Conservation (phyloP, 202 grass and related monocot genomes). For the Zoysia matrella region DNA sequence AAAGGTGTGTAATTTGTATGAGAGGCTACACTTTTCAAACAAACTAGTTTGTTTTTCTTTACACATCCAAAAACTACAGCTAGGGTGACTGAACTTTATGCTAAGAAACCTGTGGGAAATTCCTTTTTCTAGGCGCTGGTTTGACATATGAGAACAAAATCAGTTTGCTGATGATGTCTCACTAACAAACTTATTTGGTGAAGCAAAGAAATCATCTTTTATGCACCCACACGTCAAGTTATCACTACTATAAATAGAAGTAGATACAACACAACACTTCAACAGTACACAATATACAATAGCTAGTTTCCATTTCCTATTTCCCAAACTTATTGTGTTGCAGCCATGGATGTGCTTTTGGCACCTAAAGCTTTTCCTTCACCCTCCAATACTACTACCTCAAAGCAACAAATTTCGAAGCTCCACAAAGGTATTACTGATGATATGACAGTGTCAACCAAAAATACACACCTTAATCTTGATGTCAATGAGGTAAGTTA, state of each 20-base stretch:
- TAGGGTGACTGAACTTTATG: background rate
- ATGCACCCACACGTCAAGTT: too few species aligned
- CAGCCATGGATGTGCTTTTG: constrained; percentile 46
- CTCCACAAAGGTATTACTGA: background rate
- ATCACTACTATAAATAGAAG: constrained; percentile 26
- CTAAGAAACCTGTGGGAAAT: background rate
- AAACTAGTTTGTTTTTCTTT: background rate
- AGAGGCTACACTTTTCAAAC: background rate
- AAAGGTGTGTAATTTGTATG: background rate
- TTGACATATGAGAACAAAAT: background rate
- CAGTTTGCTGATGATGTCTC: background rate
- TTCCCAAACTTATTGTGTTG: background rate
- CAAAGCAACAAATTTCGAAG: background rate
- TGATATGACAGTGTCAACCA: background rate
- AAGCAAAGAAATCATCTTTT: background rate
- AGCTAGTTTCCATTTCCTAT: background rate
- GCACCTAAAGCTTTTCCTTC: constrained; percentile 41
- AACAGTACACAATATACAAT: background rate
- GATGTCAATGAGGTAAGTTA: constrained; percentile 14
- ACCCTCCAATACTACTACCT: background rate
- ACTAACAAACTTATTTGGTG: constrained; percentile 17
- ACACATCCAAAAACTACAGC: background rate
- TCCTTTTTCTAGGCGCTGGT: background rate
- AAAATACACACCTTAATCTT: background rate
- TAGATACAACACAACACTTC: background rate